Percentiles rank a stretch among this genome's conserved stretches.
These are phyloP conservation scores for Silene vulgaris DNA, from an alignment of 179 eudicot genomes.

Conservation along the genomic window DNA sequence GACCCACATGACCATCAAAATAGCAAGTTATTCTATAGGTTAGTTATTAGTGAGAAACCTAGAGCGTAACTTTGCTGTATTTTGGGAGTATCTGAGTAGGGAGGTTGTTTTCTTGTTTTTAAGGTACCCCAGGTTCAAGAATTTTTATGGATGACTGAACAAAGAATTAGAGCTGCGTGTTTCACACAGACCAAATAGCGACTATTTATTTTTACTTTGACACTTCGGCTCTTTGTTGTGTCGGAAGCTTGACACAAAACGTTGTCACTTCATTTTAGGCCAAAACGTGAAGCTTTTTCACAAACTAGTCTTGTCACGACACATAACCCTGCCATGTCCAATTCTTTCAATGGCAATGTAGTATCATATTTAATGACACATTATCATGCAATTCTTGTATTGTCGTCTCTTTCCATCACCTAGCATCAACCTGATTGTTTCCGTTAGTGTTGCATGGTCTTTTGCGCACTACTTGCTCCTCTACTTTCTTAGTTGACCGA, in stretches of 20 bases:
- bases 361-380: background rate
- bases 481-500: background rate
- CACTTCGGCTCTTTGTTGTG: background rate
- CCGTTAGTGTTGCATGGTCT: background rate
- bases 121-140: background rate
- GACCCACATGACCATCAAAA: background rate
- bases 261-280: background rate
- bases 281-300: background rate
- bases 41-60: background rate
- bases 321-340: background rate
- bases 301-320: background rate
- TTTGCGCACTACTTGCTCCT: background rate
- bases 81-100: background rate
- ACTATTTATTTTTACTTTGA: background rate
- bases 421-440: background rate
- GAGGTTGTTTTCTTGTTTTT: background rate
- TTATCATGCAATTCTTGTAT: too few relatives aligned
- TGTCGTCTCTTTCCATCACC: background rate
- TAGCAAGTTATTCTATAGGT: background rate
- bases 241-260: too few relatives aligned
- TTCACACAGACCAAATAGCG: background rate
- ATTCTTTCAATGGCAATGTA: background rate
- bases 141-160: background rate
- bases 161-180: background rate
- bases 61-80: background rate